These are phyloP conservation scores for Chlorophyllum brunneum DNA, from an alignment of 768 basidiomycete genomes.

Conservation along the genomic window DNA sequence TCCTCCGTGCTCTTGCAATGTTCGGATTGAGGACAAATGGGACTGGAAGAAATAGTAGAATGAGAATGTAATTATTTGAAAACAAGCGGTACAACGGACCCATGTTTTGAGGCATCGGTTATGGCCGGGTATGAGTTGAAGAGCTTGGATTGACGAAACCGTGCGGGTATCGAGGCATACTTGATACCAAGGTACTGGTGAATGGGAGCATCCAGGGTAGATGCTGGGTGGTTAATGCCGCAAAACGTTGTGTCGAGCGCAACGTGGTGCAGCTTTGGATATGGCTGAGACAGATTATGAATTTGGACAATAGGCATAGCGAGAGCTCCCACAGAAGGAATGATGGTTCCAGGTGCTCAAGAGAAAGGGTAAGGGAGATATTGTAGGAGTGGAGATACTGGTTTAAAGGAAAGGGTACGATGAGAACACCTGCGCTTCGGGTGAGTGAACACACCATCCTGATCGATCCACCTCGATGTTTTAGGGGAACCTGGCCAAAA, in stretches of 20 bases:
- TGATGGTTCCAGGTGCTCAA: constrained; percentile 12
- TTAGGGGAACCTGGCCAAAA: constrained; percentile 25
- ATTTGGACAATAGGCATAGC: constrained; percentile 27
- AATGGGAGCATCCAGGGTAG: constrained; percentile 50
- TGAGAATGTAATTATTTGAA: constrained; percentile 1
- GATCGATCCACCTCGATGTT: constrained; percentile 34
- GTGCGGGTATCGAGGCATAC: constrained; percentile 68
- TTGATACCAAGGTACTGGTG: constrained; percentile 78
- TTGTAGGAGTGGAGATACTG: constrained; percentile 13
- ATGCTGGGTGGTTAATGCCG: constrained; percentile 59
- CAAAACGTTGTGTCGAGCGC: constrained; percentile 60
- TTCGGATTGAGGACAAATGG: constrained; percentile 69
- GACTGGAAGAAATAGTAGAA: constrained; percentile 34
- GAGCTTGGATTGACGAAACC: constrained; percentile 71
- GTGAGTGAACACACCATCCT: constrained; percentile 19
- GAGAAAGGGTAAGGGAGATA: constrained; percentile 13
- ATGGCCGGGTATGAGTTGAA: constrained; percentile 51
- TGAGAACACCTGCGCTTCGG: constrained; percentile 15
- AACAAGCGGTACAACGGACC: constrained; percentile 39
- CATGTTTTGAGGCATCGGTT: constrained; percentile 62
- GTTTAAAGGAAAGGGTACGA: constrained; percentile 21
- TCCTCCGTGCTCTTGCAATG: constrained; percentile 48
- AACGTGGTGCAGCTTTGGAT: constrained; percentile 44
- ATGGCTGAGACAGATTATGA: constrained; percentile 17
- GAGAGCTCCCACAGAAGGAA: constrained; percentile 11